phyloP scores from a whole-genome alignment of 495 filamentous ascomycete genomes.

The Daldinia vernicosa region DNA sequence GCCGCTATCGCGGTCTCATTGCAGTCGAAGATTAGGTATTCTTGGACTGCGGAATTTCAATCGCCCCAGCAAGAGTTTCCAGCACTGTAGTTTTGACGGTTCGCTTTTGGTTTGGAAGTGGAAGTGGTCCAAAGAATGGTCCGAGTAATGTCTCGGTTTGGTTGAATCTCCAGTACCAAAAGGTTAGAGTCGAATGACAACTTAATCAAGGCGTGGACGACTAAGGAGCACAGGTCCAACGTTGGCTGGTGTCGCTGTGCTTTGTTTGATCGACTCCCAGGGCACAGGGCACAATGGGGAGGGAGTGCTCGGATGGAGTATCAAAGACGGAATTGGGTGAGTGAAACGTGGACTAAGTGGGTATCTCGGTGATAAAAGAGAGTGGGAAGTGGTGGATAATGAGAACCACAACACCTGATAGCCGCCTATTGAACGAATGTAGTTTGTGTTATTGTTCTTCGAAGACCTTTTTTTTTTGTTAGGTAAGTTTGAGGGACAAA shows the following conservation, averaged over 20 bases:
- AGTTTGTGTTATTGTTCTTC: not conserved
- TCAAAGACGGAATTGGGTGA: conserved; percentile 36
- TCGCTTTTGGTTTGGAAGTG: not conserved
- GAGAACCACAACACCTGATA: not conserved
- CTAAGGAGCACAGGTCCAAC: conserved; percentile 17
- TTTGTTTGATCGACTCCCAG: conserved; percentile 40
- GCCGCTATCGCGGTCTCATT: conserved; percentile 36
- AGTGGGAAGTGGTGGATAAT: conserved; percentile 1
- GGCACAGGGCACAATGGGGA: conserved; percentile 33
- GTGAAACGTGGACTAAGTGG: conserved; percentile 21
- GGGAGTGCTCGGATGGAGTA: conserved; percentile 19
- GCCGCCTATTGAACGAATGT: conserved; percentile 23
- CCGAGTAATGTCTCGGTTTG: conserved; percentile 30
- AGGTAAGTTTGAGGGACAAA: conserved; percentile 3
- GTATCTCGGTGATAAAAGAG: conserved; percentile 14
- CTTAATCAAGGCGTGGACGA: not conserved
- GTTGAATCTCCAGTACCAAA: conserved; percentile 18
- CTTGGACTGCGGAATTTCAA: conserved; percentile 11
- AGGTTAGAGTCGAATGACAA: conserved; percentile 9
- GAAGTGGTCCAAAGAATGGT: conserved; percentile 16
- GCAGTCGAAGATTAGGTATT: conserved; percentile 18
- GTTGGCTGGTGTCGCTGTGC: conserved; percentile 29
- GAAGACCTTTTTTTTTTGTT: not conserved
- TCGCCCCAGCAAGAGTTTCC: conserved; percentile 22
- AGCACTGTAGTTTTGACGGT: conserved; percentile 5